Evolutionary conservation across 2,329 filamentous ascomycete genomes (phyloP).

Genomic region (Diaporthe citriasiana): DNA sequence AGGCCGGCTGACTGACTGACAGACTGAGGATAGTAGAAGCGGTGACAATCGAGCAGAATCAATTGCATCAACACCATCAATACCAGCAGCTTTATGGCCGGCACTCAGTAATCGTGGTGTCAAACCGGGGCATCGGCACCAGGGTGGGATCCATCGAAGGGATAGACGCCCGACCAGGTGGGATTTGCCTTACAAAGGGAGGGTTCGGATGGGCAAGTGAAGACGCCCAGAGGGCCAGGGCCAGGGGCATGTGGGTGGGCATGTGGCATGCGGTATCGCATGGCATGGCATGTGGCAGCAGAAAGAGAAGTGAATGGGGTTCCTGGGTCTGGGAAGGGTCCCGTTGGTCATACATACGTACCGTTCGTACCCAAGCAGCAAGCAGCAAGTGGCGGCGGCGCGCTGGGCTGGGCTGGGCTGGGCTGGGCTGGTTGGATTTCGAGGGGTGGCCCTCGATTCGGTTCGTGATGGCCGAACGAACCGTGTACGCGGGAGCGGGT

Average conservation of each 20-base stretch:
- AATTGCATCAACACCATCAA: slow-evolving; percentile 22
- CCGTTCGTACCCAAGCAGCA: slow-evolving; percentile 3
- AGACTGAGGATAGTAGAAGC: neutral
- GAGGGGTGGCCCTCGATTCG: slow-evolving; percentile 20
- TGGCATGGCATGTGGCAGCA: slow-evolving; percentile 1
- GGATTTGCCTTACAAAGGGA: slow-evolving; percentile 7
- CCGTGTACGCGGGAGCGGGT: slow-evolving; percentile 1
- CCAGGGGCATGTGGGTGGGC: slow-evolving; percentile 22
- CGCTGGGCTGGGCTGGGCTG: neutral
- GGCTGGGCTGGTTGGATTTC: neutral
- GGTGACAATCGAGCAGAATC: neutral
- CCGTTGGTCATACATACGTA: slow-evolving; percentile 24
- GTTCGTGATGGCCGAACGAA: slow-evolving; percentile 33
- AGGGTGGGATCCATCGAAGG: slow-evolving; percentile 30
- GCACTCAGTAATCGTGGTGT: slow-evolving; percentile 8
- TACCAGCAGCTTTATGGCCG: slow-evolving; percentile 12
- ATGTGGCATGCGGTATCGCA: too few relatives aligned
- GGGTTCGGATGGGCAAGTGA: slow-evolving; percentile 12
- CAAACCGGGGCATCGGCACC: slow-evolving; percentile 5
- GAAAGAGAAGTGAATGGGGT: neutral
- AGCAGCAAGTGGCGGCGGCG: neutral
- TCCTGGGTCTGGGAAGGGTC: neutral
- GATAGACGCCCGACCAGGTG: slow-evolving; percentile 10
- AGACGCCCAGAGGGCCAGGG: neutral
- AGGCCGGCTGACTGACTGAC: neutral